phyloP scores from a whole-genome alignment of 2,329 filamentous ascomycete species.

The Arthrinium phaeospermum region DNA sequence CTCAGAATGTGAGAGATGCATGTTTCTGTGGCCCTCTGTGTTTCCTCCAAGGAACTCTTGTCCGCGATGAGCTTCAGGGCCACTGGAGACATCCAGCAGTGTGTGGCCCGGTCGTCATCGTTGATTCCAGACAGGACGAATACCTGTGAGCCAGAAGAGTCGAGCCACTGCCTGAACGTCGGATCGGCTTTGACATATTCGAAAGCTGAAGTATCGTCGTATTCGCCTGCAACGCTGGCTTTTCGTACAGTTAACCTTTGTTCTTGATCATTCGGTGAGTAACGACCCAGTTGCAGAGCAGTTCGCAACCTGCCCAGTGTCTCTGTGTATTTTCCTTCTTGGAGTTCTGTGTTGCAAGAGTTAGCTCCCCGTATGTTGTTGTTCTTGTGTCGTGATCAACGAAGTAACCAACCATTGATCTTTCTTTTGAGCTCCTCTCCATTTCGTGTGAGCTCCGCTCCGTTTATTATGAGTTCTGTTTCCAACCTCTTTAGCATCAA shows the following conservation, averaged over 20 bases:
- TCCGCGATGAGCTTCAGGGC: slow-evolving; percentile 2
- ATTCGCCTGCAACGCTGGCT: neutral
- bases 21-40: neutral
- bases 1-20: slow-evolving; percentile 2
- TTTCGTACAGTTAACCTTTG: neutral
- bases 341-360: neutral
- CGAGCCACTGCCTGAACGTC: slow-evolving; percentile 1
- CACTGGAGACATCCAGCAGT: slow-evolving; percentile 1
- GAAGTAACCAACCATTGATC: neutral
- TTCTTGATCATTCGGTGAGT: neutral
- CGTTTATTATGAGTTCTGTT: no score
- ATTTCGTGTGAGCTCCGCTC: neutral
- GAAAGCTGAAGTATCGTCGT: neutral
- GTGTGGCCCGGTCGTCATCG: neutral
- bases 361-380: neutral
- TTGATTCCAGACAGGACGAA: neutral
- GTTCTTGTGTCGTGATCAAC: neutral
- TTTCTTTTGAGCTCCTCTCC: neutral
- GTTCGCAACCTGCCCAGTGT: neutral
- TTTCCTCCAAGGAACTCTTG: neutral
- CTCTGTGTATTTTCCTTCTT: neutral
- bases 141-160: neutral
- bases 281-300: neutral
- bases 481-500: neutral
- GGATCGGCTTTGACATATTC: neutral